These are phyloP conservation scores for Kodamaea sp. DNA, from an alignment of 1,139 yeast genomes.

Conservation along the genomic window DNA sequence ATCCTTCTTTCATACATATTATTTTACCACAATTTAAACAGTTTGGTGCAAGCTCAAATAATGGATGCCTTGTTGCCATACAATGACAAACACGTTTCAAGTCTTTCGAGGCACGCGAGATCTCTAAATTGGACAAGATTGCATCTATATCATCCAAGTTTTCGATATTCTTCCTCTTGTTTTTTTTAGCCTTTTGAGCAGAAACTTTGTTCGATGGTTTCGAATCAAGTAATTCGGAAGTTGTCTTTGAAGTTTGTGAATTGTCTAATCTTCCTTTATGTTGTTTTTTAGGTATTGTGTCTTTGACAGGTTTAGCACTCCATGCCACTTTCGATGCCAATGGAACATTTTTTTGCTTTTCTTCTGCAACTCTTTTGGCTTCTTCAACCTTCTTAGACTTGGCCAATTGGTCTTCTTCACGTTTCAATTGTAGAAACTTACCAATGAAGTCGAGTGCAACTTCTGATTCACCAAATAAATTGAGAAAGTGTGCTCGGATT, in stretches of 20 bases:
- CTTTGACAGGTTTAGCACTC: slow-evolving; percentile 5
- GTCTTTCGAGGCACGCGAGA: slow-evolving; percentile 14
- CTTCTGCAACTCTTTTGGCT: not conserved
- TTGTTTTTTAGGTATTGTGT: slow-evolving; percentile 22
- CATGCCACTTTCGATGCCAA: slow-evolving; percentile 9
- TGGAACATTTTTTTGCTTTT: slow-evolving; percentile 11
- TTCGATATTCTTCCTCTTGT: slow-evolving; percentile 39
- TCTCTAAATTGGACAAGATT: slow-evolving; percentile 35
- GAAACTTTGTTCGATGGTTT: slow-evolving; percentile 22
- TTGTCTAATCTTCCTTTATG: slow-evolving; percentile 18
- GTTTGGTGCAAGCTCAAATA: slow-evolving; percentile 87
- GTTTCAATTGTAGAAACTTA: slow-evolving; percentile 24
- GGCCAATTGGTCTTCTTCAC: slow-evolving; percentile 17
- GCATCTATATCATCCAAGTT: slow-evolving; percentile 58
- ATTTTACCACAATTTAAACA: slow-evolving; percentile 94
- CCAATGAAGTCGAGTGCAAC: slow-evolving; percentile 39
- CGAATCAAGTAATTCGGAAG: slow-evolving; percentile 36
- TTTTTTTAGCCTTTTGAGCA: slow-evolving; percentile 25
- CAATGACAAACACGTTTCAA: slow-evolving; percentile 59
- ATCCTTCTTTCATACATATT: slow-evolving; percentile 83
- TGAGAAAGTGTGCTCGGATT: slow-evolving; percentile 46
- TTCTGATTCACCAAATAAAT: slow-evolving; percentile 52
- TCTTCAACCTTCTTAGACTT: slow-evolving; percentile 4
- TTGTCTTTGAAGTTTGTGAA: slow-evolving; percentile 27
- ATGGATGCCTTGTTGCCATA: slow-evolving; percentile 80